Conservation (phyloP, 306 rosid genomes). For the Gastrolobium bilobum region DNA sequence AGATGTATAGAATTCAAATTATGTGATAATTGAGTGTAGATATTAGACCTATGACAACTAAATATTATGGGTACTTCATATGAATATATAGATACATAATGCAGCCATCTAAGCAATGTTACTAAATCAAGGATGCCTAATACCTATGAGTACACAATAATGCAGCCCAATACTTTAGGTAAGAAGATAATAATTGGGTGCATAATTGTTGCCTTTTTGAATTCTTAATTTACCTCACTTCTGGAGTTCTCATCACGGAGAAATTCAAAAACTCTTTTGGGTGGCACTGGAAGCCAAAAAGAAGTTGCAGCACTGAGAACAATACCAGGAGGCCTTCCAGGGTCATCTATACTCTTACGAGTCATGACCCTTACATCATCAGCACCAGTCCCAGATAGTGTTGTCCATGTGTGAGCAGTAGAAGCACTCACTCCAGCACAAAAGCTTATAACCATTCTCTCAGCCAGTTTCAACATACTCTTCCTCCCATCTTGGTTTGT, state of each 20-base stretch:
- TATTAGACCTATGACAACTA: slow-evolving; percentile 27
- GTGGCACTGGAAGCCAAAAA: slow-evolving; percentile 96
- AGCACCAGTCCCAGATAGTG: slow-evolving; percentile 92
- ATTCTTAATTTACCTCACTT: slow-evolving; percentile 67
- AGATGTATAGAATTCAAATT: slow-evolving; percentile 31
- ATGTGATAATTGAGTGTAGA: slow-evolving; percentile 31
- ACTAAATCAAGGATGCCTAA: slow-evolving; percentile 39
- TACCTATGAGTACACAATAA: slow-evolving; percentile 47
- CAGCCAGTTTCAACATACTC: slow-evolving; percentile 96
- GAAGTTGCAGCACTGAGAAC: slow-evolving; percentile 98
- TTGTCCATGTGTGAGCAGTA: slow-evolving; percentile 96
- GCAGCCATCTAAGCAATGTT: slow-evolving; percentile 27
- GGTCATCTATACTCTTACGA: slow-evolving; percentile 94
- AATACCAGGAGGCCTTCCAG: slow-evolving; percentile 95
- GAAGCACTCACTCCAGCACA: slow-evolving; percentile 99
- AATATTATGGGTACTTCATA: slow-evolving; percentile 34
- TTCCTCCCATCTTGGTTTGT: slow-evolving; percentile 97
- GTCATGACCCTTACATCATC: slow-evolving; percentile 98
- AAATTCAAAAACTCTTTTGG: slow-evolving; percentile 88
- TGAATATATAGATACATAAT: slow-evolving; percentile 9
- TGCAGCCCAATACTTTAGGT: slow-evolving; percentile 36
- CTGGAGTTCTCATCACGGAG: slow-evolving; percentile 95
- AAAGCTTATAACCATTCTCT: slow-evolving; percentile 98
- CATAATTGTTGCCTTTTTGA: slow-evolving; percentile 34
- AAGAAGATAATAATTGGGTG: slow-evolving; percentile 40